Percentiles rank a stretch among this genome's conserved stretches.
Conservation (phyloP, 345 rosid species). For the Clausena lansium region DNA sequence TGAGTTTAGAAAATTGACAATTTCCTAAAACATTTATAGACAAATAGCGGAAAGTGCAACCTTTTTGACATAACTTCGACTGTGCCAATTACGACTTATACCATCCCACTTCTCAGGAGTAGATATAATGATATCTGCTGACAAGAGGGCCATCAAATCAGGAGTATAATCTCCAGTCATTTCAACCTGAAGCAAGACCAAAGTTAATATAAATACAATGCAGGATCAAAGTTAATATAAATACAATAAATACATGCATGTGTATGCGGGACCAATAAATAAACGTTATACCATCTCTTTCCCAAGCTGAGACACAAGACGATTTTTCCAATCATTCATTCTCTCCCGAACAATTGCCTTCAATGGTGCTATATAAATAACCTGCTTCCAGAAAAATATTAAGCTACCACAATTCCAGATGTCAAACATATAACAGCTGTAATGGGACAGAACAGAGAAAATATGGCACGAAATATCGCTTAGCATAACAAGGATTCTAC, state of each 20-base stretch:
- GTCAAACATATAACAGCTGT: slow-evolving; percentile 3
- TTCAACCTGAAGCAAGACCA: slow-evolving; percentile 61
- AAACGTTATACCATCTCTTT: slow-evolving; percentile 65
- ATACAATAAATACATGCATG: not conserved
- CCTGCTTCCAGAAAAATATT: slow-evolving; percentile 40
- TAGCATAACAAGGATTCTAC: not conserved
- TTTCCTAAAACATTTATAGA: slow-evolving; percentile 11
- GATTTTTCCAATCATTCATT: slow-evolving; percentile 92
- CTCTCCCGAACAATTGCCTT: slow-evolving; percentile 99
- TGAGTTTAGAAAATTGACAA: not conserved
- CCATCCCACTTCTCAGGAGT: slow-evolving; percentile 99
- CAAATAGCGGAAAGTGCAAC: slow-evolving; percentile 33
- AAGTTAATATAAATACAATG: slow-evolving; percentile 4
- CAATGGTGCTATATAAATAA: slow-evolving; percentile 96
- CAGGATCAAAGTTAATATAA: slow-evolving; percentile 7
- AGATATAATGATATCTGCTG: slow-evolving; percentile 96
- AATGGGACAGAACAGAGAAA: not conserved
- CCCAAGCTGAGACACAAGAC: slow-evolving; percentile 84
- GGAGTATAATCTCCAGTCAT: slow-evolving; percentile 99
- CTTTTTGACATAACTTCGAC: slow-evolving; percentile 94
- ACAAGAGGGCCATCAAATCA: slow-evolving; percentile 89
- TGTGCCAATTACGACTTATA: slow-evolving; percentile 98
- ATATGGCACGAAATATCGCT: not conserved
- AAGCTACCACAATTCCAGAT: slow-evolving; percentile 1
- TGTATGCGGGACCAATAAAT: not conserved